Evolutionary conservation across 106 monocot genomes (phyloP).

Genomic region (Dioscorea dumetorum): DNA sequence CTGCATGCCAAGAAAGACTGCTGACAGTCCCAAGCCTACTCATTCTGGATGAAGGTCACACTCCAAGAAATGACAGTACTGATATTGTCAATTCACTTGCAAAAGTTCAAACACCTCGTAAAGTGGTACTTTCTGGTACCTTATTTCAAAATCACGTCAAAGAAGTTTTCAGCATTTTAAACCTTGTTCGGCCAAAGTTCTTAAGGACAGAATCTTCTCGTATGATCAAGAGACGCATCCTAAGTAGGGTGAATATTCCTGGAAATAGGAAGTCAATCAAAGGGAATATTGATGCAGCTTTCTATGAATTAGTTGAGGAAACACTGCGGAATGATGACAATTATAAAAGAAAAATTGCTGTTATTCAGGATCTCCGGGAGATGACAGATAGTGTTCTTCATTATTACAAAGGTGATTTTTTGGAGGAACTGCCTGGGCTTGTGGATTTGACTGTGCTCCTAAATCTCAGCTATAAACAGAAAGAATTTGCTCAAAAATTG

Average conservation of each 20-base stretch:
- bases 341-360: constrained; percentile 39
- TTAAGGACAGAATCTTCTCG: constrained; percentile 48
- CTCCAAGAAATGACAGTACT: constrained; percentile 72
- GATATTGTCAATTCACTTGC: constrained; percentile 57
- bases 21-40: constrained; percentile 69
- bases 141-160: constrained; percentile 85
- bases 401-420: constrained; percentile 83
- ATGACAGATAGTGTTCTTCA: constrained; percentile 73
- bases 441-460: constrained; percentile 72
- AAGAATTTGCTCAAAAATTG: constrained; percentile 23
- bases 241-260: constrained; percentile 48
- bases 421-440: constrained; percentile 74
- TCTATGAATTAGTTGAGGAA: constrained; percentile 73
- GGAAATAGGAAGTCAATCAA: constrained; percentile 26
- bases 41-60: constrained; percentile 94
- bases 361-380: constrained; percentile 66
- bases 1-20: constrained; percentile 64
- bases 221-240: constrained; percentile 34
- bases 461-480: constrained; percentile 49
- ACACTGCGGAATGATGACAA: constrained; percentile 51
- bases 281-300: constrained; percentile 17
- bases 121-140: constrained; percentile 94
- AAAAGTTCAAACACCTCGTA: constrained; percentile 61
- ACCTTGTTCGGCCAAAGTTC: constrained; percentile 80
- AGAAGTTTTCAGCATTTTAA: constrained; percentile 88